Evolutionary conservation across 2,329 filamentous ascomycete species (phyloP).

Genomic region (Arthrobotrys megalospora): DNA sequence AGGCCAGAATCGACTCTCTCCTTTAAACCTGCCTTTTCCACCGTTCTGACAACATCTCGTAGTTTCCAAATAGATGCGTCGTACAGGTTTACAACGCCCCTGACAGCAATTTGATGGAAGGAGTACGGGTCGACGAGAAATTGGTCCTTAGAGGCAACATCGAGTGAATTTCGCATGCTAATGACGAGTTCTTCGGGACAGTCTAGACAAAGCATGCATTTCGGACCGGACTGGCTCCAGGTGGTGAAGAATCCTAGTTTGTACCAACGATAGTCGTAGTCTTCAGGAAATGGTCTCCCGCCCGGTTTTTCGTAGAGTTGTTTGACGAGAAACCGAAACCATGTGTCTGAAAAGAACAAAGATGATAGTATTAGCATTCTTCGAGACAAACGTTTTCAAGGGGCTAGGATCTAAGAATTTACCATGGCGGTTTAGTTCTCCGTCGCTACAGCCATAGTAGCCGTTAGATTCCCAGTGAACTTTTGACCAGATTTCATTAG

Average conservation of each 20-base stretch:
- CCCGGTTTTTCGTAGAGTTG: slow-evolving; percentile 27
- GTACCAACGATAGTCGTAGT: slow-evolving; percentile 39
- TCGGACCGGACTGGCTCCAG: slow-evolving; percentile 41
- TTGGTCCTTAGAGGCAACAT: slow-evolving; percentile 15
- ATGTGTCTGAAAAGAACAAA: slow-evolving; percentile 32
- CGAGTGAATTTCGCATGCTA: slow-evolving; percentile 24
- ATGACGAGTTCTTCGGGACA: slow-evolving; percentile 27
- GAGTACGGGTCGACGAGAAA: slow-evolving; percentile 53
- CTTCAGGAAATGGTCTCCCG: neutral
- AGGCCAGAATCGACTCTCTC: slow-evolving; percentile 9
- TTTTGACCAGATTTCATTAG: slow-evolving; percentile 43
- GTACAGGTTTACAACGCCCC: slow-evolving; percentile 42
- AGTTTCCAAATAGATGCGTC: slow-evolving; percentile 53
- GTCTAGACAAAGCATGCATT: slow-evolving; percentile 48
- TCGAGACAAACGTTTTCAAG: neutral
- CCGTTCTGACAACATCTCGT: slow-evolving; percentile 44
- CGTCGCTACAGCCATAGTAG: slow-evolving; percentile 47
- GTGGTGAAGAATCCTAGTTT: slow-evolving; percentile 55
- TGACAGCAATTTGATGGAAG: slow-evolving; percentile 49
- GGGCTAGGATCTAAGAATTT: neutral
- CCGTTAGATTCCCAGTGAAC: slow-evolving; percentile 57
- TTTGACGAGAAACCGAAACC: slow-evolving; percentile 51
- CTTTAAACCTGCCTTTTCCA: slow-evolving; percentile 57
- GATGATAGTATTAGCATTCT: neutral
- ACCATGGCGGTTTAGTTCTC: slow-evolving; percentile 35